A percentile compares a stretch with the other conserved stretches of the same genome.
phyloP scores from a whole-genome alignment of 148 eudicot genomes.

The Fagopyrum homotropicum region DNA sequence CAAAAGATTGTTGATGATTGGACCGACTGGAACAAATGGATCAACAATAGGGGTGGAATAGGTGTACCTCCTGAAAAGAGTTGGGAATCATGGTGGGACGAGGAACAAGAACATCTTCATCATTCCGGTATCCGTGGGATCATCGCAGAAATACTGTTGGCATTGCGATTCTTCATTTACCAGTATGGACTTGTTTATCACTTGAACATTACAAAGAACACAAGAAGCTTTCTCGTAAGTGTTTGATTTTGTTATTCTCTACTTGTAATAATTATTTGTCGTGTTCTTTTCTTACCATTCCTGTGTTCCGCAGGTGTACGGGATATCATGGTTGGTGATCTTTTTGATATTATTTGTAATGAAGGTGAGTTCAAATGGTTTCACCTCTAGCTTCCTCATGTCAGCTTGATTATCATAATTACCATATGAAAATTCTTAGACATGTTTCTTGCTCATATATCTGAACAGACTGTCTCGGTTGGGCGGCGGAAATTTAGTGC shows the following conservation, averaged over 20 bases:
- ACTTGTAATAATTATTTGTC: neutral
- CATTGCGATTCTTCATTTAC: slow-evolving; percentile 79
- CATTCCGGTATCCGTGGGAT: slow-evolving; percentile 85
- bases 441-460: neutral
- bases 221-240: slow-evolving; percentile 62
- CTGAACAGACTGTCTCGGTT: slow-evolving; percentile 32
- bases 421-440: neutral
- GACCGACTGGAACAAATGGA: slow-evolving; percentile 99
- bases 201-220: slow-evolving; percentile 48
- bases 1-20: slow-evolving; percentile 99
- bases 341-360: slow-evolving; percentile 61
- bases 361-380: slow-evolving; percentile 53
- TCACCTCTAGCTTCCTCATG: neutral
- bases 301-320: slow-evolving; percentile 70
- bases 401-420: neutral
- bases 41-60: slow-evolving; percentile 81
- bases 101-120: slow-evolving; percentile 94
- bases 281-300: slow-evolving; percentile 1
- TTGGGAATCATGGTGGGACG: slow-evolving; percentile 99
- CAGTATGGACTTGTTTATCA: slow-evolving; percentile 98
- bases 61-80: slow-evolving; percentile 94
- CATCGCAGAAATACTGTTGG: slow-evolving; percentile 58
- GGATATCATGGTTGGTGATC: slow-evolving; percentile 92
- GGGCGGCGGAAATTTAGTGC: slow-evolving; percentile 45
- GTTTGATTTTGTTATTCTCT: neutral